Conservation (phyloP, 2,329 filamentous ascomycete genomes). For the Fusarium fracticaudum region DNA sequence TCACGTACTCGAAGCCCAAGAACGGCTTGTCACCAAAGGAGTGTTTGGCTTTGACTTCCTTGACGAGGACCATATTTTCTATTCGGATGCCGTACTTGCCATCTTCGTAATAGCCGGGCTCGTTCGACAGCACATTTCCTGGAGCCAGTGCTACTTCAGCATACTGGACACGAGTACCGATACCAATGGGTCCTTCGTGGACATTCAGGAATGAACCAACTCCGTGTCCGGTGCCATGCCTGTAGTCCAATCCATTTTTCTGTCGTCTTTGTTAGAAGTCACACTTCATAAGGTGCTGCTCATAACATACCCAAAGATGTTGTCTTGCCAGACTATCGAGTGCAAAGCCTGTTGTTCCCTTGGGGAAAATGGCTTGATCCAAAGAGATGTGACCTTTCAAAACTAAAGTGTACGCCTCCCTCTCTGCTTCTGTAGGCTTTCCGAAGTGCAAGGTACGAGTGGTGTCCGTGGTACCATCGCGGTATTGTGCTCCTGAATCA, state of each 20-base stretch:
- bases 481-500: constrained; percentile 96
- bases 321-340: constrained; percentile 90
- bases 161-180: constrained; percentile 91
- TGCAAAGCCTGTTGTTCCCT: constrained; percentile 93
- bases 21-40: constrained; percentile 94
- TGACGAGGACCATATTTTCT: constrained; percentile 94
- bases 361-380: constrained; percentile 88
- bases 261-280: constrained; percentile 37
- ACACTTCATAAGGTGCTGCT: not conserved
- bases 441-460: constrained; percentile 95
- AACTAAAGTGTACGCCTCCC: constrained; percentile 90
- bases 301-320: constrained; percentile 79
- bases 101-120: constrained; percentile 97
- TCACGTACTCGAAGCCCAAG: constrained; percentile 95
- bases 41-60: constrained; percentile 85
- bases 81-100: constrained; percentile 94
- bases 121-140: constrained; percentile 96
- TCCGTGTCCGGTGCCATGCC: constrained; percentile 95
- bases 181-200: constrained; percentile 95
- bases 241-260: constrained; percentile 84
- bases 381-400: constrained; percentile 93
- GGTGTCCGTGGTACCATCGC: constrained; percentile 95
- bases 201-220: constrained; percentile 96
- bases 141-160: constrained; percentile 87
- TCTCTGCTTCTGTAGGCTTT: constrained; percentile 82